Conservation (phyloP, 2,329 filamentous ascomycete species). For the Aureobasidium sp. region DNA sequence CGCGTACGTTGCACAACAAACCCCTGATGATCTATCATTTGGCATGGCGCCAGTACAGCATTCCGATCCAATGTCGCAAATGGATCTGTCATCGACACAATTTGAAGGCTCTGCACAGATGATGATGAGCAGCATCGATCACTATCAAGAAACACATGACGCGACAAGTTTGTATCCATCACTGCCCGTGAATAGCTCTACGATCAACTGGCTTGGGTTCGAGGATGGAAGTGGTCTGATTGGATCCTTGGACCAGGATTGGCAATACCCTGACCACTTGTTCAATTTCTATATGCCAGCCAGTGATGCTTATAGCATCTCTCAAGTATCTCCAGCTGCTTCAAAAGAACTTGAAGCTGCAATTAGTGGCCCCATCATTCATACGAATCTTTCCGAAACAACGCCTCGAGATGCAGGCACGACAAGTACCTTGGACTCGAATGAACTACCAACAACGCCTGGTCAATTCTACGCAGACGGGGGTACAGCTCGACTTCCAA, state of each 20-base stretch:
- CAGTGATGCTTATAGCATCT: background rate
- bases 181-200: background rate
- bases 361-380: background rate
- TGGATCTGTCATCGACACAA: background rate
- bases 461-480: background rate
- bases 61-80: background rate
- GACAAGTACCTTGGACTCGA: background rate
- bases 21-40: background rate
- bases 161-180: background rate
- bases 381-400: no score
- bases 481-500: background rate
- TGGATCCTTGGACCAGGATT: background rate
- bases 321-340: background rate
- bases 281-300: background rate
- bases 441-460: background rate
- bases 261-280: background rate
- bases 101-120: background rate
- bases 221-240: background rate
- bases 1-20: background rate
- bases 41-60: background rate
- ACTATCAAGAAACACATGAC: background rate
- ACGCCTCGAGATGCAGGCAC: background rate
- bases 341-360: background rate
- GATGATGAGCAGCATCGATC: background rate
- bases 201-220: background rate